Evolutionary conservation across 257 asterid species (phyloP).

Genomic region (Paraleonurus japonicus): DNA sequence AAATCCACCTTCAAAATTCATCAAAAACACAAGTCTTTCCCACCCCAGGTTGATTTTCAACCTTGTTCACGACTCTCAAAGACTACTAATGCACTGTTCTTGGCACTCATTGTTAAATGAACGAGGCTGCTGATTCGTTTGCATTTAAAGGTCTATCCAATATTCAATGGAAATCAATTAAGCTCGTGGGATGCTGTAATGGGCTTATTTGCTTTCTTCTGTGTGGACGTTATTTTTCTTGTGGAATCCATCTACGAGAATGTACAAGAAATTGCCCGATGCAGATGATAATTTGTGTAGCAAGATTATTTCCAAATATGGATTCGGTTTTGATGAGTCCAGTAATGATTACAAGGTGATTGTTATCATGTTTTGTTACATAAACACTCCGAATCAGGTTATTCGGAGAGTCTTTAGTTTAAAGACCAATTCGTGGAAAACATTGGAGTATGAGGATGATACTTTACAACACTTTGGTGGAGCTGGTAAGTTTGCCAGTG

Average conservation of each 20-base stretch:
- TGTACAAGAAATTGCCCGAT: constrained; percentile 31
- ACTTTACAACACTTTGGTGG: neutral
- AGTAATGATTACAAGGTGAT: neutral
- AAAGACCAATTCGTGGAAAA: constrained; percentile 28
- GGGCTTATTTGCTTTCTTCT: constrained; percentile 39
- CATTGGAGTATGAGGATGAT: neutral
- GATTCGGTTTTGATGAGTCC: constrained; percentile 36
- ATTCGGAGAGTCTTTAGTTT: constrained; percentile 38
- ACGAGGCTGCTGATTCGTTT: neutral
- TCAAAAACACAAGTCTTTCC: neutral
- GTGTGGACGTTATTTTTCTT: constrained; percentile 5
- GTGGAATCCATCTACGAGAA: constrained; percentile 39
- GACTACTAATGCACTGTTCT: constrained; percentile 20
- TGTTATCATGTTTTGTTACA: neutral
- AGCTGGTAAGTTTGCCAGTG: constrained; percentile 37
- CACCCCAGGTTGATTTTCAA: neutral
- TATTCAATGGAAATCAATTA: neutral
- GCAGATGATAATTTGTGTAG: neutral
- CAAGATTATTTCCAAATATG: neutral
- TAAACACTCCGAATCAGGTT: neutral
- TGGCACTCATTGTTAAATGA: constrained; percentile 18
- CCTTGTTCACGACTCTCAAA: neutral
- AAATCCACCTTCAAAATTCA: neutral
- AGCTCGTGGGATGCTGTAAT: constrained; percentile 38
- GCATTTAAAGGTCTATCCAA: neutral